Evolutionary conservation across 768 basidiomycete species (phyloP).

Genomic region (Wakefieldia striispora): DNA sequence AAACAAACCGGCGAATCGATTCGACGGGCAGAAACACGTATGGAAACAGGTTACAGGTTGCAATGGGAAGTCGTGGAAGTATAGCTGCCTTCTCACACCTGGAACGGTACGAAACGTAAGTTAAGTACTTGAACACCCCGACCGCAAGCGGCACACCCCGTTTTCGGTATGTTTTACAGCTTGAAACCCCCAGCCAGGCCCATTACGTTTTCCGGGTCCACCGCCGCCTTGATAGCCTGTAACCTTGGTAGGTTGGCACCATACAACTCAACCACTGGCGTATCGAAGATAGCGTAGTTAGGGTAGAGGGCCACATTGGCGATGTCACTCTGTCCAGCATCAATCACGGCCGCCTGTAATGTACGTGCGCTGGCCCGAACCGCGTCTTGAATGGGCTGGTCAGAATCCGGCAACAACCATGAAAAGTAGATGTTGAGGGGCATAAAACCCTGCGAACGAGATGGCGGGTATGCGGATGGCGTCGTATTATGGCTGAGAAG

Average conservation of each 20-base stretch:
- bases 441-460: constrained; percentile 33
- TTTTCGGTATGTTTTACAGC: too few relatives aligned
- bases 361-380: constrained; percentile 35
- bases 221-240: constrained; percentile 37
- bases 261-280: constrained; percentile 46
- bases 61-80: too few relatives aligned
- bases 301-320: constrained; percentile 43
- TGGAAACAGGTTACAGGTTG: too few relatives aligned
- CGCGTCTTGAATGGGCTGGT: constrained; percentile 33
- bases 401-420: not conserved
- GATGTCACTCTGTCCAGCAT: constrained; percentile 40
- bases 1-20: too few relatives aligned
- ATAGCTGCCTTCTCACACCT: too few relatives aligned
- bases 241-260: constrained; percentile 41
- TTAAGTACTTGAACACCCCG: too few relatives aligned
- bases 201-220: constrained; percentile 61
- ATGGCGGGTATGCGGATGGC: constrained; percentile 46
- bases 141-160: too few relatives aligned
- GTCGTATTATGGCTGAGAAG: constrained; percentile 37
- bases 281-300: constrained; percentile 57
- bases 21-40: too few relatives aligned
- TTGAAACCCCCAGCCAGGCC: constrained; percentile 59
- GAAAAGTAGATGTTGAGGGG: constrained; percentile 47
- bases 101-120: too few relatives aligned
- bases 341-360: constrained; percentile 34